Conservation (phyloP, 441 rosid genomes). For the Gossypium davidsonii region DNA sequence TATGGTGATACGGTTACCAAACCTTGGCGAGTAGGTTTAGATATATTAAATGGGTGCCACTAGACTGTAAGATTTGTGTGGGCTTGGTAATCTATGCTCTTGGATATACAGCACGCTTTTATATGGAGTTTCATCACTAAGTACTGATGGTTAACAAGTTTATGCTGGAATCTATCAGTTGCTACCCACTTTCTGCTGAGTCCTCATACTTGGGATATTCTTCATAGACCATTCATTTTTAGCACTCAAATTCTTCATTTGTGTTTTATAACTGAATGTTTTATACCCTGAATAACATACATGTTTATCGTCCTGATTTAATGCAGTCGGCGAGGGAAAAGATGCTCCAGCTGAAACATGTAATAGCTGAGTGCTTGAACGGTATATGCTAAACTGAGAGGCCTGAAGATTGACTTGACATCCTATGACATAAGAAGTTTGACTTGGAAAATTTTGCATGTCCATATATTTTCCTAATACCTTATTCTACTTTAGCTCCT, state of each 20-base stretch:
- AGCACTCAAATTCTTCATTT: slow-evolving; percentile 6
- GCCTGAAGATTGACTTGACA: not conserved
- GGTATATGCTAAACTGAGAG: slow-evolving; percentile 27
- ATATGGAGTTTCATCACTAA: not conserved
- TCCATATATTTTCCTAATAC: not conserved
- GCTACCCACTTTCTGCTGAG: not conserved
- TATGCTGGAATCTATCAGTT: slow-evolving; percentile 5
- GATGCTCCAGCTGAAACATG: slow-evolving; percentile 41
- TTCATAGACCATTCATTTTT: not conserved
- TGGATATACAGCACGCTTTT: not conserved
- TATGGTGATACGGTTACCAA: not conserved
- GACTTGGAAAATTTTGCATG: not conserved
- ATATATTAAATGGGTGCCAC: not conserved
- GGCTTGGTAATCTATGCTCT: not conserved
- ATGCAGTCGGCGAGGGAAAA: slow-evolving; percentile 48
- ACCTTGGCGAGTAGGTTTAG: not conserved
- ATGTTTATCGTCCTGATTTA: slow-evolving; percentile 15
- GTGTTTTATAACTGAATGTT: not conserved
- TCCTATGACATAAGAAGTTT: not conserved
- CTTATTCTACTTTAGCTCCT: not conserved
- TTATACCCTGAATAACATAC: not conserved
- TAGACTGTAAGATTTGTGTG: not conserved
- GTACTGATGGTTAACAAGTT: not conserved
- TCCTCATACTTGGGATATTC: not conserved
- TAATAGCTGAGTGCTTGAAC: slow-evolving; percentile 39